phyloP scores from a whole-genome alignment of 257 asterid genomes.

The Handroanthus guayacan region DNA sequence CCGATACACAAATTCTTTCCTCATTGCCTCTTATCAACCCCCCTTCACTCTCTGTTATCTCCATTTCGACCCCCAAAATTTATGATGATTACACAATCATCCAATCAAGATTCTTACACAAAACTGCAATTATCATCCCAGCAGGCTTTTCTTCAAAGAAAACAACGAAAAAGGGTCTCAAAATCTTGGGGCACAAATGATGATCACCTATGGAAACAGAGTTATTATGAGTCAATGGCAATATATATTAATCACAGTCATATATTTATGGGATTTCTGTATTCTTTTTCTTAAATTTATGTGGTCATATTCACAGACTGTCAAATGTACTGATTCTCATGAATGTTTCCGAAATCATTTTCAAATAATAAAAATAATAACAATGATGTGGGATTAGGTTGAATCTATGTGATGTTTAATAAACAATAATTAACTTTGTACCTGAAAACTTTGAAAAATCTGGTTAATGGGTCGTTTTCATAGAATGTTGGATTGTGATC shows the following conservation, averaged over 20 bases:
- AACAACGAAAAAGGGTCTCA: conserved; percentile 44
- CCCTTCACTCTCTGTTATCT: conserved; percentile 47
- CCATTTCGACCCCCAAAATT: conserved; percentile 42
- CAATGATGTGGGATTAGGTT: conserved; percentile 45
- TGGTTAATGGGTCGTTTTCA: conserved; percentile 47
- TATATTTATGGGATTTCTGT: conserved; percentile 12
- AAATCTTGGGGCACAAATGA: conserved; percentile 42
- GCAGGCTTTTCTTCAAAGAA: conserved; percentile 18
- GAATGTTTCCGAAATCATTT: conserved; percentile 35
- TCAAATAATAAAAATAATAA: not conserved
- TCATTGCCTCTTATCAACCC: conserved; percentile 43
- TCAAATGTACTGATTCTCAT: conserved; percentile 56
- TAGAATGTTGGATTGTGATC: conserved; percentile 48
- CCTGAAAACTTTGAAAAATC: conserved; percentile 41
- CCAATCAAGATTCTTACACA: conserved; percentile 21
- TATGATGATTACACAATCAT: conserved; percentile 20
- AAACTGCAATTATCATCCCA: conserved; percentile 6
- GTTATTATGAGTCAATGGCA: conserved; percentile 49
- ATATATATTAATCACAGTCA: conserved; percentile 40
- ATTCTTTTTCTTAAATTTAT: not conserved
- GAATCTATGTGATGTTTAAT: conserved; percentile 21
- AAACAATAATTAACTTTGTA: conserved; percentile 34
- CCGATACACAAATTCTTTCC: conserved; percentile 76
- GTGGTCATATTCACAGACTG: conserved; percentile 65
- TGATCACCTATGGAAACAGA: conserved; percentile 45